A percentile compares a stretch with the other conserved stretches of the same genome.
phyloP scores from a whole-genome alignment of 2,329 filamentous ascomycete genomes.

The Coniochaeta prunicola region DNA sequence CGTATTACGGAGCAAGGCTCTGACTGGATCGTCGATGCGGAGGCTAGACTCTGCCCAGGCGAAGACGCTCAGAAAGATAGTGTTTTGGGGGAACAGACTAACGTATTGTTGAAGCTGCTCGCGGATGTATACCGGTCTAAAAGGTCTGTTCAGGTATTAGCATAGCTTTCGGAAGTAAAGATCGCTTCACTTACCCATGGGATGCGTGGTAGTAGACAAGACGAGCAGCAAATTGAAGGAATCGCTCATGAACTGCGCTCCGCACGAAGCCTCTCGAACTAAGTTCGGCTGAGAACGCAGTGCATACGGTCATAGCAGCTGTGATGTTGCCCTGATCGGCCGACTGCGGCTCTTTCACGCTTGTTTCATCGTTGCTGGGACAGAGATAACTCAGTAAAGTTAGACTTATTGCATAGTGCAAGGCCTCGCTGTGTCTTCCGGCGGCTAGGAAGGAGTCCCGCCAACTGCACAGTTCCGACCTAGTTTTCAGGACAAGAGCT shows the following conservation, averaged over 20 bases:
- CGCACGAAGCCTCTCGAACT: constrained; percentile 23
- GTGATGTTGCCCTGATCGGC: constrained; percentile 47
- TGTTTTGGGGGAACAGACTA: constrained; percentile 64
- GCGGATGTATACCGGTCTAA: constrained; percentile 60
- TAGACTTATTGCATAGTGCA: constrained; percentile 52
- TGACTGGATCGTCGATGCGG: constrained; percentile 68
- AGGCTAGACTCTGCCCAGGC: constrained; percentile 65
- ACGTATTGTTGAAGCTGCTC: constrained; percentile 55
- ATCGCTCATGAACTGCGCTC: constrained; percentile 45
- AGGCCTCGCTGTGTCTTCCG: constrained; percentile 38
- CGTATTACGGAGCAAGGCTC: constrained; percentile 53
- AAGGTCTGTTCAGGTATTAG: constrained; percentile 38
- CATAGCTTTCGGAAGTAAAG: background rate
- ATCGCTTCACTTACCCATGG: constrained; percentile 35
- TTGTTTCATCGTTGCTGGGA: constrained; percentile 20
- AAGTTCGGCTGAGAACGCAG: constrained; percentile 34
- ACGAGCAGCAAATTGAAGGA: constrained; percentile 61
- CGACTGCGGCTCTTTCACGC: constrained; percentile 35
- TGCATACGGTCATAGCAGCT: constrained; percentile 36
- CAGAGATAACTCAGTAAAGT: constrained; percentile 60
- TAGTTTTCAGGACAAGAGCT: constrained; percentile 41
- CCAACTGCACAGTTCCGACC: constrained; percentile 42
- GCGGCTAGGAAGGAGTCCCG: constrained; percentile 50
- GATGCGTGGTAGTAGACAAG: constrained; percentile 61
- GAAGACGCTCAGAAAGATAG: constrained; percentile 64